Evolutionary conservation across 169 alveolate species (phyloP).

Genomic region (Plasmodium malariae): DNA sequence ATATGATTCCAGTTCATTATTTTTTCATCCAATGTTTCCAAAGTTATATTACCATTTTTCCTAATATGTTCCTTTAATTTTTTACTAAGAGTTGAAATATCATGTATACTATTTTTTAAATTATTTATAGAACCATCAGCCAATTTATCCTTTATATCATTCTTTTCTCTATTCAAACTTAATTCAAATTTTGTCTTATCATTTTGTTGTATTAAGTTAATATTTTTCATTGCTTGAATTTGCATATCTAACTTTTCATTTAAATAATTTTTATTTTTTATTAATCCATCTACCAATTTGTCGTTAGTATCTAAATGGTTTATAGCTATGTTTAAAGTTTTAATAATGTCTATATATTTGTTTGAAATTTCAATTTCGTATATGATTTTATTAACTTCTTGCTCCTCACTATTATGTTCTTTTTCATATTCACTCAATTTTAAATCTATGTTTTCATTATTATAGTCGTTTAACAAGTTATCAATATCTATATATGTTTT

Average conservation of each 20-base stretch:
- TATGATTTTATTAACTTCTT: neutral
- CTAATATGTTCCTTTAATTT: slow-evolving; percentile 2
- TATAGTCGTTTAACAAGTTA: neutral
- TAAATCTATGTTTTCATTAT: neutral
- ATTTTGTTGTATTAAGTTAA: neutral
- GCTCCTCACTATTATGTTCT: neutral
- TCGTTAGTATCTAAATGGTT: neutral
- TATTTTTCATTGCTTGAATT: neutral
- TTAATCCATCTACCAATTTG: neutral
- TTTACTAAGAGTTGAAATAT: neutral
- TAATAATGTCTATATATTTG: neutral
- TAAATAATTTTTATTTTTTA: neutral
- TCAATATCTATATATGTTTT: neutral
- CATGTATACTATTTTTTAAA: neutral
- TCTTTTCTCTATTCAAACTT: neutral
- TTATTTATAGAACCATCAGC: neutral
- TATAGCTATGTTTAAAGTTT: neutral
- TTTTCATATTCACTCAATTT: neutral
- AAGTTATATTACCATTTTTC: neutral
- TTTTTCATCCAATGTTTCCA: neutral
- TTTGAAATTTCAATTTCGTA: neutral
- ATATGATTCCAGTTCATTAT: neutral
- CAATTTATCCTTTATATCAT: neutral
- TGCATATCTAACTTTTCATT: neutral
- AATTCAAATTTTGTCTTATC: neutral